Evolutionary conservation across 352 stramenopile species (phyloP), one percentile per base, ranked within the genome.

Genomic region (Pythium chondricola): DNA sequence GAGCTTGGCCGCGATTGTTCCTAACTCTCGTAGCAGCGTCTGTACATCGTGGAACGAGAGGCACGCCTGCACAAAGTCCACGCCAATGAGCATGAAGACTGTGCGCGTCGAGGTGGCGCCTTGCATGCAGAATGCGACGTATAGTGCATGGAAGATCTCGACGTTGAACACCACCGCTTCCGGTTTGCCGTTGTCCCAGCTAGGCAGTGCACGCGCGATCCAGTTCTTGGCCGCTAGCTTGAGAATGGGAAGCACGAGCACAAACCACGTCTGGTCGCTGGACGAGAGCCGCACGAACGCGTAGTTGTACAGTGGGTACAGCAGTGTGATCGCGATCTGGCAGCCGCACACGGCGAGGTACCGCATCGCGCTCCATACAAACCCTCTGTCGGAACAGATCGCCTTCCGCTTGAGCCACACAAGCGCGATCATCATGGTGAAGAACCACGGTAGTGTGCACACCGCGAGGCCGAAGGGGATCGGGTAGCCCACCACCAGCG

Each of bases 131-230:
- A 57, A 61, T 0, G 71, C 55, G 2, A 80, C 61, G 18, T 62
- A 83, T 1, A 83, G 40, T 29, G 69, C 48, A 45, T 80, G 66
- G 41, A 78, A 83, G 36, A 83, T 49, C 26, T 83, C 63, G 7
- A 72, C 63, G 18, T 76, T 75, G 47, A 83, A 76, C 14, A 76
- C 70, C 2, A 80, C 61, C 0, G 56, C 53, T 48, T 83, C 58
- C 1, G 71, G 61, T 25, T 74, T 69, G 8, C 56, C 22, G 29
- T 76, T 64, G 30, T 65, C 53, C 6, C 63, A 7, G 16, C 61
- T 33, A 4, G 32, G 27, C 10, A 73, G 33, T 1, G 52, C 49
- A 9, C 44, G 29, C 17, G 37, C 30, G 16, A 69, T 69, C 53
- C 48, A 59, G 43, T 82, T 80, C 43, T 75, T 82, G 14, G 51